Percentiles rank a stretch among this genome's conserved stretches.
These are phyloP conservation scores for Cordyceps militaris DNA, from an alignment of 2,329 filamentous ascomycete species.

Conservation along the genomic window DNA sequence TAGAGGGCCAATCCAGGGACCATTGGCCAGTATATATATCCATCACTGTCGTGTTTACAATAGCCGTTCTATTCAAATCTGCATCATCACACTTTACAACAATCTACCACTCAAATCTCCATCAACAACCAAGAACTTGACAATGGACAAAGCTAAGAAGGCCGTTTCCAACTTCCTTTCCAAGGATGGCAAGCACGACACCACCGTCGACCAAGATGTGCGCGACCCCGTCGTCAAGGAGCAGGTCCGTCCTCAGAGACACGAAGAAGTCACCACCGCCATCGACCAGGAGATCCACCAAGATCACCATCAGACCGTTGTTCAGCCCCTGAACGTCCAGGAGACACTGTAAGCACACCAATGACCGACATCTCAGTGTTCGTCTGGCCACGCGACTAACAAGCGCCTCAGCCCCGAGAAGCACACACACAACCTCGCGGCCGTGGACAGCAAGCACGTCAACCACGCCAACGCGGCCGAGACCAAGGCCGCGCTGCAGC, in stretches of 20 bases:
- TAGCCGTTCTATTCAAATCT: not conserved
- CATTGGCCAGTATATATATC: slow-evolving; percentile 3
- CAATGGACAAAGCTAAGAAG: slow-evolving; percentile 59
- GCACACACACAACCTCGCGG: slow-evolving; percentile 52
- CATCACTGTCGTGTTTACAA: not conserved
- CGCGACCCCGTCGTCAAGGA: slow-evolving; percentile 55
- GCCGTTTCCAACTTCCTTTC: slow-evolving; percentile 54
- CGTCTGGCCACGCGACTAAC: not conserved
- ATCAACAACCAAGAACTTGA: slow-evolving; percentile 17
- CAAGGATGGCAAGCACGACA: slow-evolving; percentile 58
- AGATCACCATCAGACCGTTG: slow-evolving; percentile 63
- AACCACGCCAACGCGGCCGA: slow-evolving; percentile 51
- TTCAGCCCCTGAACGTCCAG: slow-evolving; percentile 50
- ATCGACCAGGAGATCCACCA: slow-evolving; percentile 64
- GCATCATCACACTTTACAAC: not conserved
- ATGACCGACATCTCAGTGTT: slow-evolving; percentile 17
- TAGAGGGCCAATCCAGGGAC: not conserved
- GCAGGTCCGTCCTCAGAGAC: slow-evolving; percentile 49
- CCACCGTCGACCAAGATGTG: slow-evolving; percentile 61
- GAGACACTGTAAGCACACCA: slow-evolving; percentile 36
- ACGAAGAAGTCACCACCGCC: slow-evolving; percentile 55
- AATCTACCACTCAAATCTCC: not conserved
- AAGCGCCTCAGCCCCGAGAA: slow-evolving; percentile 43
- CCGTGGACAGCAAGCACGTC: slow-evolving; percentile 53
- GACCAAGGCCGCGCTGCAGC: slow-evolving; percentile 38